Conservation (phyloP, 129 eudicot species). For the Silybum marianum region DNA sequence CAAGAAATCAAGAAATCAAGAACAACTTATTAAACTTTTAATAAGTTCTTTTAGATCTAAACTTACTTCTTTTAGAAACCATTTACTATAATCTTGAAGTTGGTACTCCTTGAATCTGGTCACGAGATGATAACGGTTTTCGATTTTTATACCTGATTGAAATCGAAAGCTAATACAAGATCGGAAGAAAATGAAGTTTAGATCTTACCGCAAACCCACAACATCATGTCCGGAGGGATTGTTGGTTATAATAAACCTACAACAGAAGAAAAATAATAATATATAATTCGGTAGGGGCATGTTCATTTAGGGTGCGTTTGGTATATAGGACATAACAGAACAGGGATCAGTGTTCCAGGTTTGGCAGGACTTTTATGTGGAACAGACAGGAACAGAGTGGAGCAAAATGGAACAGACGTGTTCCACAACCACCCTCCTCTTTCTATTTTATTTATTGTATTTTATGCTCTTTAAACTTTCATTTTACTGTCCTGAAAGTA, state of each 20-base stretch:
- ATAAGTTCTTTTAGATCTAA: too few relatives aligned
- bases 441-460: too few relatives aligned
- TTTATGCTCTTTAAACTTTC: too few relatives aligned
- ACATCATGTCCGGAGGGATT: conserved; percentile 87
- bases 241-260: conserved; percentile 86
- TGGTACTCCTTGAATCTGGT: conserved; percentile 93
- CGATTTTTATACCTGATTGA: background rate
- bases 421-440: too few relatives aligned
- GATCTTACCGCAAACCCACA: conserved; percentile 67
- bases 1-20: conserved; percentile 27
- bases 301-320: too few relatives aligned
- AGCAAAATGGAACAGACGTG: too few relatives aligned
- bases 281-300: background rate
- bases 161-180: background rate
- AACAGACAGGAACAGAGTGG: too few relatives aligned
- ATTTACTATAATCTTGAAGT: conserved; percentile 86
- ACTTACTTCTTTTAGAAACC: conserved; percentile 81
- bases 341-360: too few relatives aligned
- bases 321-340: too few relatives aligned
- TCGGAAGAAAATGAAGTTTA: background rate
- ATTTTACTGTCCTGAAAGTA: too few relatives aligned
- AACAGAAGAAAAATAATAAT: background rate
- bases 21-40: background rate
- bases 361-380: too few relatives aligned
- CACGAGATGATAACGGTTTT: background rate